Conservation (phyloP, 2,329 filamentous ascomycete genomes). For the Fragosphaeria purpurea region DNA sequence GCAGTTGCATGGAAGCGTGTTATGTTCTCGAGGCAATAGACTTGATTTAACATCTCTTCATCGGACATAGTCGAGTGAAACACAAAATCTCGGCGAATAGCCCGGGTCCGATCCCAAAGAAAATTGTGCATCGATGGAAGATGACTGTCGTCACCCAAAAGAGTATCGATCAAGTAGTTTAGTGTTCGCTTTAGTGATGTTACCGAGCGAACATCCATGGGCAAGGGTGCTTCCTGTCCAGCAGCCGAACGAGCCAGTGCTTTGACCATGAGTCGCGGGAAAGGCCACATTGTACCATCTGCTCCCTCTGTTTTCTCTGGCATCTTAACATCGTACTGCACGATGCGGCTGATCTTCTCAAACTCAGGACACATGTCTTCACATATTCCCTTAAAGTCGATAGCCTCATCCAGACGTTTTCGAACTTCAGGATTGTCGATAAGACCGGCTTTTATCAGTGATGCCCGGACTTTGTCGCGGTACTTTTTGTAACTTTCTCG, state of each 20-base stretch:
- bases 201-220: slow-evolving; percentile 57
- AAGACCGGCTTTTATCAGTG: slow-evolving; percentile 47
- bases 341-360: slow-evolving; percentile 53
- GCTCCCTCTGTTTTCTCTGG: slow-evolving; percentile 40
- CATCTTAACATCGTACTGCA: slow-evolving; percentile 46
- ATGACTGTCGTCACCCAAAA: slow-evolving; percentile 43
- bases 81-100: slow-evolving; percentile 58
- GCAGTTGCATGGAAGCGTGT: slow-evolving; percentile 57
- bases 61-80: slow-evolving; percentile 52
- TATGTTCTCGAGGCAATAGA: slow-evolving; percentile 57
- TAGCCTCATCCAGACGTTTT: slow-evolving; percentile 51
- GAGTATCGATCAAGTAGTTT: slow-evolving; percentile 52
- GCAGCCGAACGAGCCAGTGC: slow-evolving; percentile 58
- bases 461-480: slow-evolving; percentile 44
- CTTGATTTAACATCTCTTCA: slow-evolving; percentile 46
- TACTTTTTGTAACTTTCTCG: slow-evolving; percentile 48
- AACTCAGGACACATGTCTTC: slow-evolving; percentile 62
- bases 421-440: slow-evolving; percentile 57
- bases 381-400: slow-evolving; percentile 58
- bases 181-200: slow-evolving; percentile 47
- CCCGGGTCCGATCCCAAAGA: slow-evolving; percentile 58
- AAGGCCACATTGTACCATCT: slow-evolving; percentile 33
- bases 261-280: slow-evolving; percentile 51
- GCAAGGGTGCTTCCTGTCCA: slow-evolving; percentile 56
- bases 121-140: slow-evolving; percentile 50